phyloP scores from a whole-genome alignment of 2,329 filamentous ascomycete genomes.

The Lachnellula subtilissima region DNA sequence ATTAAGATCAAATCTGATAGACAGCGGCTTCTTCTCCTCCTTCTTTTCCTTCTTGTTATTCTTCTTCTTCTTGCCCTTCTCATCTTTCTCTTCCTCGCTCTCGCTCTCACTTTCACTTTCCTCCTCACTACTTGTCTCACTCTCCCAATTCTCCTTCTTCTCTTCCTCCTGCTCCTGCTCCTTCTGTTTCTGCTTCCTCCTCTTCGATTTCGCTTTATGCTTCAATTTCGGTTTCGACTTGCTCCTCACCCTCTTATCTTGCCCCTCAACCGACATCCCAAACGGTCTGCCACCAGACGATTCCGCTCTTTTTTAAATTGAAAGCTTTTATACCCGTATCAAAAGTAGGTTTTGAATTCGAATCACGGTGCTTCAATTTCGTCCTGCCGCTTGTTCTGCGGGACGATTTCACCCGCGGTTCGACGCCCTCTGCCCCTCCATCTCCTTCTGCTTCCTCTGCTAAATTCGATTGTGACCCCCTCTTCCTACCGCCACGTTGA shows the following conservation, averaged over 20 bases:
- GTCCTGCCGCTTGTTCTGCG: background rate
- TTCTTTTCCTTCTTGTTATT: conserved; percentile 40
- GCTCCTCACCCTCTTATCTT: conserved; percentile 5
- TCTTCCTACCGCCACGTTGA: conserved; percentile 15
- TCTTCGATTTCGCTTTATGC: conserved; percentile 8
- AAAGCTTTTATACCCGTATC: conserved; percentile 25
- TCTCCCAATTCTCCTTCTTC: conserved; percentile 10
- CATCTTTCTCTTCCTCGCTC: conserved; percentile 15
- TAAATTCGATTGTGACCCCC: conserved; percentile 5
- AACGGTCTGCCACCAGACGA: conserved; percentile 19
- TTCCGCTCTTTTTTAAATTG: conserved; percentile 22
- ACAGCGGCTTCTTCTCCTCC: conserved; percentile 56
- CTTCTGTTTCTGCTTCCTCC: conserved; percentile 9
- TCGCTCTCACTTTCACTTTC: conserved; percentile 7
- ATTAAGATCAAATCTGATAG: conserved; percentile 67
- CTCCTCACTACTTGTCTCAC: conserved; percentile 9
- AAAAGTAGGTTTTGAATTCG: conserved; percentile 4
- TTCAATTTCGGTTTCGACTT: conserved; percentile 15
- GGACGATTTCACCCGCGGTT: background rate
- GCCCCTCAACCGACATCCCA: conserved; percentile 13
- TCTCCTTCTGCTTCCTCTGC: conserved; percentile 5
- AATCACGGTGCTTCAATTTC: background rate
- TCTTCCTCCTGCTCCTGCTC: conserved; percentile 6
- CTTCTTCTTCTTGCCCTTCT: conserved; percentile 26
- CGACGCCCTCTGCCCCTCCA: conserved; percentile 1